Percentiles rank a stretch among this genome's conserved stretches.
Conservation (phyloP, 164 flowering plant species). For the Chimonanthus salicifolius region DNA sequence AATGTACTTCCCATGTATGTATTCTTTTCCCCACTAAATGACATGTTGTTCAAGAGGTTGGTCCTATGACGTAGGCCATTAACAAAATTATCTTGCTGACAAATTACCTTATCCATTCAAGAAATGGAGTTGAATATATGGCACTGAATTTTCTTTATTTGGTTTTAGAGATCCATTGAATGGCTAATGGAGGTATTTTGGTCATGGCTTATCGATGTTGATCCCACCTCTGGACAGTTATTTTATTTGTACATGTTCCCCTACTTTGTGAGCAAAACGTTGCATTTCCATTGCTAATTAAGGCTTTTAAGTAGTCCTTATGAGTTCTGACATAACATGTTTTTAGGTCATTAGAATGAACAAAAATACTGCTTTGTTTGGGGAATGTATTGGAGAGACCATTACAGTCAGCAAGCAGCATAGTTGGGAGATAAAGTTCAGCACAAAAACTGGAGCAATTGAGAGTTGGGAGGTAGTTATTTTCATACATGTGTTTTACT, state of each 20-base stretch:
- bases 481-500: not conserved
- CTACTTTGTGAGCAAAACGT: not conserved
- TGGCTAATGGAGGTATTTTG: not conserved
- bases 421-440: slow-evolving; percentile 62
- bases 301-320: not conserved
- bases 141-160: not conserved
- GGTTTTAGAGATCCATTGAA: not conserved
- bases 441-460: slow-evolving; percentile 52
- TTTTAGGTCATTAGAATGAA: slow-evolving; percentile 48
- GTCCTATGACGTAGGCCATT: not conserved
- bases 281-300: not conserved
- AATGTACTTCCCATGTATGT: slow-evolving; percentile 16
- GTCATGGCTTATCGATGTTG: not conserved
- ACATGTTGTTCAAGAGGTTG: not conserved
- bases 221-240: not conserved
- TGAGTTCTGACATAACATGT: not conserved
- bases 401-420: slow-evolving; percentile 43
- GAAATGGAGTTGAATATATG: not conserved
- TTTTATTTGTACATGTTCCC: not conserved
- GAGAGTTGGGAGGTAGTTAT: slow-evolving; percentile 88
- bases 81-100: not conserved
- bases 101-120: not conserved
- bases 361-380: slow-evolving; percentile 26
- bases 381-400: slow-evolving; percentile 40
- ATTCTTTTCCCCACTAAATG: not conserved